Base-by-base conservation (phyloP, 2,329 filamentous ascomycete species). In the Fusarium sp. region DNA sequence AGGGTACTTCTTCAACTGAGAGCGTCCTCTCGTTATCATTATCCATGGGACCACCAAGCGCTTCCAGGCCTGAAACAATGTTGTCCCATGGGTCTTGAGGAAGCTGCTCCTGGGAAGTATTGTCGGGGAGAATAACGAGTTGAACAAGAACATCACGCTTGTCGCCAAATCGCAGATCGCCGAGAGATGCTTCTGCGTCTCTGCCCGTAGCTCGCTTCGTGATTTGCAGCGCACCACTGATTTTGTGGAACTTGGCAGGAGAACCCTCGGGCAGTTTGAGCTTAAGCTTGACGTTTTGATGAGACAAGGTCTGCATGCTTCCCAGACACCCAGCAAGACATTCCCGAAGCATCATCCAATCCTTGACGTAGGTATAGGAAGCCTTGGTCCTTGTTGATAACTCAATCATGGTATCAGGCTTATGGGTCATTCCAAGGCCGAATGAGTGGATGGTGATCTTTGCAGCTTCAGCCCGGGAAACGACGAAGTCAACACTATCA, bases 291-390 rank as follows among this genome's bases (percentile, higher is more conserved):
- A 97, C 96, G 76, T 98, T 98, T 78, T 98, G 96, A 78, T 99
- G 96, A n/a, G 96, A 98, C 28, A 94, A 91, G 3, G 93, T 94
- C 80, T 99, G 96, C 77, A 98, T 87, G 15, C 94, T 91, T 46
- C 96, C 96, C 28, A 99, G 84, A 75, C 95, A 98, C 43, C 96
- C 96, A 24, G 94, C 96, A 44, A 98, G 87, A 78, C 96, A 98
- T 79, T 99, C 96, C 28, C 96, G 91, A 36, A 99, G 87, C 95
- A 98, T 99, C 95, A 98, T 98, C 96, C 96, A 99, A 79, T 99
- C 96, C 81, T 98, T 99, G 72, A 99, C 94, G 75, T 98, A 99
- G 2, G 94, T 97, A 77, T 98, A 99, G 2, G 94, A 97, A 6
- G 94, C 96, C 82, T 98, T 99, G 5, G 96, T 99, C 64, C 94